A percentile compares a stretch with the other conserved stretches of the same genome.
phyloP scores from a whole-genome alignment of 2,329 filamentous ascomycete species.

The Fusarium paranaense region DNA sequence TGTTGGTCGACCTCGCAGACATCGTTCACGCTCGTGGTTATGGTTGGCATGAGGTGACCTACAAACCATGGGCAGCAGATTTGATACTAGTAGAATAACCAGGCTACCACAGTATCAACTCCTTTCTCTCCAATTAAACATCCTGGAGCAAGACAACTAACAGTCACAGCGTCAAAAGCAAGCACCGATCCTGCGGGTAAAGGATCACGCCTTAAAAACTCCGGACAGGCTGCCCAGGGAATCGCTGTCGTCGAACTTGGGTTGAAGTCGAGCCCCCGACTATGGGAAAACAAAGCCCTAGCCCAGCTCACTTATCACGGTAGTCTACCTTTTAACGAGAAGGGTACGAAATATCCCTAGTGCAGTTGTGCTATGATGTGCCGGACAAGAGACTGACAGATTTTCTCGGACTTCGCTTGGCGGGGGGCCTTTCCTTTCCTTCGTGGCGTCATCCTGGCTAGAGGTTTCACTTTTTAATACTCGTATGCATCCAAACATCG shows the following conservation, averaged over 20 bases:
- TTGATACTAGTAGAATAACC: not conserved
- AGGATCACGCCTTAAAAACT: not conserved
- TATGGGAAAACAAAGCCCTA: no score
- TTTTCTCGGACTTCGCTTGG: no score
- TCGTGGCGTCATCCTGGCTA: not conserved
- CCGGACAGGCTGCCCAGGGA: not conserved
- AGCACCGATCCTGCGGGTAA: not conserved
- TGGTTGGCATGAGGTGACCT: not conserved
- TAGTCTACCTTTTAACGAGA: no score
- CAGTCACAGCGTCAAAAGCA: not conserved
- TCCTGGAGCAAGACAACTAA: not conserved
- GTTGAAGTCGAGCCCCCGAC: no score
- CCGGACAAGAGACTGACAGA: no score
- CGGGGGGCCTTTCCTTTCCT: not conserved
- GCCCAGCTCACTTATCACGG: no score
- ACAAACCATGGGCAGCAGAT: not conserved
- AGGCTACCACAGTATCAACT: not conserved
- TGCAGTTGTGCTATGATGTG: no score
- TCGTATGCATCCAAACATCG: not conserved
- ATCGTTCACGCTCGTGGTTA: not conserved
- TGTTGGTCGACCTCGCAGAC: not conserved
- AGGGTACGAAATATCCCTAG: no score
- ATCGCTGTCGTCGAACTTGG: no score
- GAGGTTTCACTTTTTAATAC: not conserved
- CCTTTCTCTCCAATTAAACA: not conserved